Conservation (phyloP, 257 asterid species). For the Handroanthus guayacan region DNA sequence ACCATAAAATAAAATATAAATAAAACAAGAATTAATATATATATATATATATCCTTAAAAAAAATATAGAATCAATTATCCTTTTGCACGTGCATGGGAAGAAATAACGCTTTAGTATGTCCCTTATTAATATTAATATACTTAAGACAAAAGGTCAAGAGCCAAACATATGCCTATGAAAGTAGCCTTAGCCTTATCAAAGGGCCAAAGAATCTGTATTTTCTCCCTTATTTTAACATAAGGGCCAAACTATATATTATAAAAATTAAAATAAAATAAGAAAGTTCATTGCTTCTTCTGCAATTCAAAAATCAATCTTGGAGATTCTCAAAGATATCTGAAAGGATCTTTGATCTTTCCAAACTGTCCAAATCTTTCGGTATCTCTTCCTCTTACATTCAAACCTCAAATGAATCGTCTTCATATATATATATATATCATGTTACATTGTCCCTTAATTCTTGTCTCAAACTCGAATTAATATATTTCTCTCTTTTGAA, state of each 20-base stretch:
- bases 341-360: slow-evolving; percentile 44
- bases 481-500: background rate
- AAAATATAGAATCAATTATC: background rate
- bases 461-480: background rate
- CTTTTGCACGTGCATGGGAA: slow-evolving; percentile 18
- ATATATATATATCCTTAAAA: no score
- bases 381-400: slow-evolving; percentile 37
- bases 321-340: slow-evolving; percentile 46
- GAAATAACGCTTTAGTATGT: background rate
- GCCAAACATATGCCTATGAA: slow-evolving; percentile 25
- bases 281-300: slow-evolving; percentile 51
- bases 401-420: background rate
- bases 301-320: slow-evolving; percentile 42
- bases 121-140: background rate
- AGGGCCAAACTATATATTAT: slow-evolving; percentile 15
- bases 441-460: background rate
- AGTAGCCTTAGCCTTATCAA: slow-evolving; percentile 32
- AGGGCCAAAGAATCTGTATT: slow-evolving; percentile 22
- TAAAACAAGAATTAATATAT: background rate
- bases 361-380: slow-evolving; percentile 48
- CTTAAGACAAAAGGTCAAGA: background rate
- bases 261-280: slow-evolving; percentile 14
- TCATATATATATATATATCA: slow-evolving; percentile 4
- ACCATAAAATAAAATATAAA: background rate
- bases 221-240: background rate